These are phyloP conservation scores for Gymnopilus junonius DNA, from an alignment of 768 basidiomycete species.

Conservation along the genomic window DNA sequence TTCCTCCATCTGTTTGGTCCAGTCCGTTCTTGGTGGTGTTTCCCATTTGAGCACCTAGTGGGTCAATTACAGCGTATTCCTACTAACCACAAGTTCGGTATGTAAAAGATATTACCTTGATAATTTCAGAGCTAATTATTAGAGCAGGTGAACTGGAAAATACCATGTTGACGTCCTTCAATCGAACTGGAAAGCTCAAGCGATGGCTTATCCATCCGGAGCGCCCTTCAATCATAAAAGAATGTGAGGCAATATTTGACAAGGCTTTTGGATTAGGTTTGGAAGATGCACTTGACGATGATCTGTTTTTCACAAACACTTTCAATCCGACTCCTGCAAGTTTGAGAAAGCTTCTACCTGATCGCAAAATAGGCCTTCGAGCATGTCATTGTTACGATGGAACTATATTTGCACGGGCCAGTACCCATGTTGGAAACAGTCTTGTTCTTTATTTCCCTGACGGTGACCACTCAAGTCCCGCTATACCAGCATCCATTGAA, in stretches of 20 bases:
- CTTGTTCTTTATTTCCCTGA: conserved; percentile 25
- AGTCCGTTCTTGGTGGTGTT: conserved; percentile 39
- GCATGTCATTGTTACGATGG: conserved; percentile 17
- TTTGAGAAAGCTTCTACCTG: not conserved
- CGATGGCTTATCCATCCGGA: conserved; percentile 14
- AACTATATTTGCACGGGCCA: conserved; percentile 16
- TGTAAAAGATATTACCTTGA: not conserved
- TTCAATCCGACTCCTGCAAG: not conserved
- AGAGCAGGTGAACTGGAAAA: conserved; percentile 16
- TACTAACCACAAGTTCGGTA: conserved; percentile 28
- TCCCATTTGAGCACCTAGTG: conserved; percentile 39
- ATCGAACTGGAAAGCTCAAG: conserved; percentile 4
- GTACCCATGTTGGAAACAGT: conserved; percentile 28
- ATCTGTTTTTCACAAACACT: not conserved
- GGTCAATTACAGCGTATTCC: conserved; percentile 35
- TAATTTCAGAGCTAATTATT: not conserved
- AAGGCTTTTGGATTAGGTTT: conserved; percentile 10
- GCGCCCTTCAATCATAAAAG: conserved; percentile 9
- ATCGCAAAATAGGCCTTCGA: conserved; percentile 8
- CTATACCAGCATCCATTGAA: conserved; percentile 25
- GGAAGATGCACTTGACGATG: not conserved
- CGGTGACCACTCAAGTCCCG: not conserved
- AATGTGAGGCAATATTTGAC: conserved; percentile 17
- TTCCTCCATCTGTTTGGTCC: conserved; percentile 35
- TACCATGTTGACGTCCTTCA: conserved; percentile 9